phyloP scores from a whole-genome alignment of 2,329 filamentous ascomycete genomes.

The Phyllosticta citribraziliensis region DNA sequence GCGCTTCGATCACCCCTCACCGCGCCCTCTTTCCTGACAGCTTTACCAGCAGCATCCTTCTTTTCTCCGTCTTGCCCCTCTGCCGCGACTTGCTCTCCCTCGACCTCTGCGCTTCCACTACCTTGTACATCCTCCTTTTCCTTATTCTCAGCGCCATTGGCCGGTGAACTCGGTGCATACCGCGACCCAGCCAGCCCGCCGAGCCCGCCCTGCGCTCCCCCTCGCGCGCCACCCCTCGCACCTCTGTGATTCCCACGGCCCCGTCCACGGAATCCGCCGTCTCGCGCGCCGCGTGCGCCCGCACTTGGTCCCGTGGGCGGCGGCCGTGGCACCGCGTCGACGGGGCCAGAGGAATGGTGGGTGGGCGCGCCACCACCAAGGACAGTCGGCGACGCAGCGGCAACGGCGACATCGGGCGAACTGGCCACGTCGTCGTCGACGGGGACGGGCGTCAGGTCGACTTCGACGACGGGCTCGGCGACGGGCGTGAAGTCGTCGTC shows the following conservation, averaged over 20 bases:
- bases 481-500: constrained; percentile 42
- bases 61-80: constrained; percentile 14
- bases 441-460: constrained; percentile 14
- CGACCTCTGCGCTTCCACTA: constrained; percentile 13
- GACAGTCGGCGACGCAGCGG: not conserved
- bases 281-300: constrained; percentile 14
- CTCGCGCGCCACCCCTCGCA: constrained; percentile 10
- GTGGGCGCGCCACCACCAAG: not conserved
- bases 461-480: constrained; percentile 31
- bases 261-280: constrained; percentile 15
- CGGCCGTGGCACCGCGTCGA: constrained; percentile 14
- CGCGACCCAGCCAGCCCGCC: constrained; percentile 7
- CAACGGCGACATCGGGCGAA: not conserved
- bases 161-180: not conserved
- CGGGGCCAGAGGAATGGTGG: constrained; percentile 13
- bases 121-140: constrained; percentile 10
- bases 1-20: constrained; percentile 46
- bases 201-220: constrained; percentile 11
- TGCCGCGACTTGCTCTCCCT: constrained; percentile 11
- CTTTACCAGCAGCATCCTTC: constrained; percentile 16
- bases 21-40: constrained; percentile 21
- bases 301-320: constrained; percentile 13
- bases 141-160: not conserved
- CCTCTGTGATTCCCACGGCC: constrained; percentile 12
- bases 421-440: not conserved